A percentile compares a stretch with the other conserved stretches of the same genome.
Evolutionary conservation across 257 asterid species (phyloP).

Genomic region (Scutellaria barbata): DNA sequence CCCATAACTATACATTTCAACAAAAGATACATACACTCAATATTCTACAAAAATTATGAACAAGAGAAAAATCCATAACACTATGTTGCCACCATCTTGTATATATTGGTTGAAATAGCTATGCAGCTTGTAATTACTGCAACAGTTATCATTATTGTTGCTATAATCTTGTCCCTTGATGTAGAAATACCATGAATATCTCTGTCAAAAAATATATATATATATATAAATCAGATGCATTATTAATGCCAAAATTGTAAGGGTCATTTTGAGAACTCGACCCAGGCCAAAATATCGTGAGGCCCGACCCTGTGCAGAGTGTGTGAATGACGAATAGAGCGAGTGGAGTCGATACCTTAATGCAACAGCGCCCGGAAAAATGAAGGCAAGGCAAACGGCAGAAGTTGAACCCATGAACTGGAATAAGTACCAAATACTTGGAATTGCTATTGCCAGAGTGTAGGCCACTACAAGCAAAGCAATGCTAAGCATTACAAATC

Average conservation of each 20-base stretch:
- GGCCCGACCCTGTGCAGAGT: neutral
- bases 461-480: conserved; percentile 63
- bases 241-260: neutral
- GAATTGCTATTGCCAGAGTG: conserved; percentile 68
- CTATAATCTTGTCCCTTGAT: conserved; percentile 72
- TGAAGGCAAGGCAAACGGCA: conserved; percentile 88
- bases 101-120: conserved; percentile 80
- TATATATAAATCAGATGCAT: neutral
- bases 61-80: neutral
- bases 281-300: no score
- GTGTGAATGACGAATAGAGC: neutral
- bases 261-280: no score
- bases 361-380: conserved; percentile 83
- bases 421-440: conserved; percentile 90
- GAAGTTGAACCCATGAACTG: conserved; percentile 97
- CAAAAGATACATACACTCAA: conserved; percentile 14
- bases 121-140: conserved; percentile 75
- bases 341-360: conserved; percentile 55
- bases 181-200: conserved; percentile 81
- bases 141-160: conserved; percentile 61
- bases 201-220: conserved; percentile 47
- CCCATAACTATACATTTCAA: conserved; percentile 3
- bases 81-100: conserved; percentile 48
- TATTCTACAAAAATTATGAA: neutral
- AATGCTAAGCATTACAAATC: conserved; percentile 66